Evolutionary conservation across 2,329 filamentous ascomycete species (phyloP).

Genomic region (Sclerotinia spermophila): DNA sequence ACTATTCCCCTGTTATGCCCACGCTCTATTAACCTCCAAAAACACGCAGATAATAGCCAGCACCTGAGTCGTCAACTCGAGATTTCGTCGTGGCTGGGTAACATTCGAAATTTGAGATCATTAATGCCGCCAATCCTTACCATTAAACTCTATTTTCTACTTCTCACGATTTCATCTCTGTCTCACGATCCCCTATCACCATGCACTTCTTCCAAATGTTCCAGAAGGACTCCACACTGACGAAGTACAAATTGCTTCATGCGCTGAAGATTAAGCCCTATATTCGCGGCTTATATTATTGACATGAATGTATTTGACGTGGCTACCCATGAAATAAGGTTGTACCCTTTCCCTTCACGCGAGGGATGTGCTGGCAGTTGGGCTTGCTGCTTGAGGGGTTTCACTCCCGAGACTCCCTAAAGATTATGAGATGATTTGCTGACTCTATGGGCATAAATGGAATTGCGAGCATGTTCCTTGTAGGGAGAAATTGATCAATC

Average conservation of each 20-base stretch:
- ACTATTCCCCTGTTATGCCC: not conserved
- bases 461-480: conserved; percentile 7
- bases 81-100: not conserved
- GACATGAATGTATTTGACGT: not conserved
- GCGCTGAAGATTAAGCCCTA: conserved; percentile 9
- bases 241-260: not conserved
- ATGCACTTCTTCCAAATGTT: not conserved
- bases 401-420: not conserved
- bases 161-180: not conserved
- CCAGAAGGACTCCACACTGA: conserved; percentile 12
- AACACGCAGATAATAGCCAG: not conserved
- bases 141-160: not conserved
- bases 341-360: not conserved
- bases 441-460: conserved; percentile 5
- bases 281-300: not conserved
- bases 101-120: not conserved
- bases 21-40: not conserved
- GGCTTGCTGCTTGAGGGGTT: not conserved
- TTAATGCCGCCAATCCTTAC: not conserved
- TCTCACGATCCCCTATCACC: not conserved
- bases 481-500: not conserved
- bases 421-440: conserved; percentile 2
- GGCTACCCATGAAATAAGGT: conserved; percentile 10
- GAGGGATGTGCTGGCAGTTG: conserved; percentile 16
- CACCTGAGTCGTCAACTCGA: not conserved